Conservation (phyloP, 1,284 basidiomycete genomes). For the Farysia itapuensis region DNA sequence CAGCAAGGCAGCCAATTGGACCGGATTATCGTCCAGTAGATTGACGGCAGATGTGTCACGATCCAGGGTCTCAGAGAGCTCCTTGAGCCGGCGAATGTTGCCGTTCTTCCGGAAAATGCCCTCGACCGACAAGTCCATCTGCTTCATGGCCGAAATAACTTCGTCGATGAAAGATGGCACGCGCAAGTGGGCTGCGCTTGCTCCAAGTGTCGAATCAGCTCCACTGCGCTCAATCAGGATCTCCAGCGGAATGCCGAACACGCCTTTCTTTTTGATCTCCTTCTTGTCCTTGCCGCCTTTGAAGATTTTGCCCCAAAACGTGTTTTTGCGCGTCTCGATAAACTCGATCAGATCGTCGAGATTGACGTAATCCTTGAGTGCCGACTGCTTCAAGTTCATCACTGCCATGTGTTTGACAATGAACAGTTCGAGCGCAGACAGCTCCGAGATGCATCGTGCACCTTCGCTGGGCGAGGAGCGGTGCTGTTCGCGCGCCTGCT, state of each 20-base stretch:
- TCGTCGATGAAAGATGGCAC: slow-evolving; percentile 98
- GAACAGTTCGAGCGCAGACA: slow-evolving; percentile 79
- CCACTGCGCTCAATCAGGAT: slow-evolving; percentile 92
- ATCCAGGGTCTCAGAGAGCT: slow-evolving; percentile 87
- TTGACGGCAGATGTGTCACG: slow-evolving; percentile 82
- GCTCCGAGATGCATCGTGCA: slow-evolving; percentile 77
- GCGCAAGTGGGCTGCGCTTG: slow-evolving; percentile 78
- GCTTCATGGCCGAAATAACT: slow-evolving; percentile 94
- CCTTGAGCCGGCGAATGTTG: slow-evolving; percentile 89
- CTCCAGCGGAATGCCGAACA: slow-evolving; percentile 91
- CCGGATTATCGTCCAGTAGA: slow-evolving; percentile 89
- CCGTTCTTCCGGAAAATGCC: slow-evolving; percentile 99
- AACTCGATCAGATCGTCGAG: slow-evolving; percentile 90
- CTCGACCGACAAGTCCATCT: slow-evolving; percentile 99
- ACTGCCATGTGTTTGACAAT: slow-evolving; percentile 92
- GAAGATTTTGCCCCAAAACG: slow-evolving; percentile 96
- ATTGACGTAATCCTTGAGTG: slow-evolving; percentile 72
- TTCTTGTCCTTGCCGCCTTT: slow-evolving; percentile 80
- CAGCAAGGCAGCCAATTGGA: slow-evolving; percentile 91
- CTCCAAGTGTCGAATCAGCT: slow-evolving; percentile 86
- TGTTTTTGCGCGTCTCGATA: slow-evolving; percentile 87
- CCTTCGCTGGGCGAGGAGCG: slow-evolving; percentile 71
- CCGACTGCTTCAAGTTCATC: slow-evolving; percentile 72
- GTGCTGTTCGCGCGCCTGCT: slow-evolving; percentile 82
- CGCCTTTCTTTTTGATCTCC: slow-evolving; percentile 63